Evolutionary conservation across 1,139 yeast genomes (phyloP), one percentile per base, ranked within the genome.

Genomic region (Nadsonia starkeyi-henricii): DNA sequence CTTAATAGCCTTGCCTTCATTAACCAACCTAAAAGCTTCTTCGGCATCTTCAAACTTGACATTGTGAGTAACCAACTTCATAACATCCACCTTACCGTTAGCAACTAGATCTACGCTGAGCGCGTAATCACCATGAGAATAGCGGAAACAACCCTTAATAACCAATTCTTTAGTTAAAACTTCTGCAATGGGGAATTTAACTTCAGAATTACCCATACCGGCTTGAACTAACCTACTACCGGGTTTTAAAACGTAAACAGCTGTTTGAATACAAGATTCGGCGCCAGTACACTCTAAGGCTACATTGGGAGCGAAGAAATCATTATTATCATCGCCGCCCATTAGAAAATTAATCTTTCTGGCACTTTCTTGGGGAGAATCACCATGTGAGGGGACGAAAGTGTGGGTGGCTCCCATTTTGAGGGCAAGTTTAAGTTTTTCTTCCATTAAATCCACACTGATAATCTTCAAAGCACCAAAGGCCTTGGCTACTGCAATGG

Each of bases 121-220:
- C 56, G 75, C 74, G 70, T 85, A 86, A 64, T 85, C 95, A n/a
- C 85, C 81, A 74, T 71, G 57, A 49, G 80, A 79, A 66, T 88
- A 88, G 64, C 96, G 78, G 73, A 85, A 86, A 53, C 81, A 78
- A 41, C 94, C 95, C 60, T 74, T 78, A 60, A 85, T 68, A 0
- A 77, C 71, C 55, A 84, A 65, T 62, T 86, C 95, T 61, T 79
- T 82, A 54, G 77, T 77, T 36, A 81, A 77, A 55, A 85, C 70
- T 53, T 76, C 79, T 42, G 84, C 77, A 59, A 86, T 78, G 51
- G 95, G 95, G 73, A 86, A 79, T 49, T 69, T 69, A 51, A 82
- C 77, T 51, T 73, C 70, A 45, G 78, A 80, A 46, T 74, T 74
- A 20, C 91, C 85, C 72, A 81, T 82, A 43, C 93, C 94, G 42